Conservation (phyloP, 176 grass and related monocot genomes). For the Bolboschoenus planiculmis region DNA sequence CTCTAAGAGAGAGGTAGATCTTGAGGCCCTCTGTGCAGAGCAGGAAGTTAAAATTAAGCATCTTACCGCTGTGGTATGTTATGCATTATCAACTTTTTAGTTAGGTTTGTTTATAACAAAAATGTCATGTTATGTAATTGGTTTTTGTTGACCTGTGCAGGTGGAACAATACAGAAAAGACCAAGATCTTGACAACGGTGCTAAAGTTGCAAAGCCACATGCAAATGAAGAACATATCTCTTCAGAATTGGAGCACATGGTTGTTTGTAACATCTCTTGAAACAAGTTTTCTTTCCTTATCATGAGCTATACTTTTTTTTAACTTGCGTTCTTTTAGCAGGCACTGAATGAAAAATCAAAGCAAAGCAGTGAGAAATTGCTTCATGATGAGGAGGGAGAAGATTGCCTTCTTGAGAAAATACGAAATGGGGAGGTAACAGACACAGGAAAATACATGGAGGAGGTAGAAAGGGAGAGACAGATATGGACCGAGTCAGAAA, state of each 20-base stretch:
- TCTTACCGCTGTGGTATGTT: slow-evolving; percentile 52
- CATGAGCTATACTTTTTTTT: background rate
- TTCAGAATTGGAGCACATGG: slow-evolving; percentile 15
- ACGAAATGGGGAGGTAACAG: slow-evolving; percentile 44
- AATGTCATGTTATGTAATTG: background rate
- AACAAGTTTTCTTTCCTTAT: background rate
- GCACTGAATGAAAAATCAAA: background rate
- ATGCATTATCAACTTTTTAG: background rate
- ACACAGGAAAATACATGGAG: slow-evolving; percentile 24
- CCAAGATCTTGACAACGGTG: slow-evolving; percentile 15
- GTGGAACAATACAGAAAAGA: slow-evolving; percentile 47
- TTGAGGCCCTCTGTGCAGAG: slow-evolving; percentile 81
- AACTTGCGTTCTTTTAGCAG: background rate
- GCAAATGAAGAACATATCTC: background rate
- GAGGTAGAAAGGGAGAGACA: slow-evolving; percentile 73
- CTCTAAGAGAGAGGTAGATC: slow-evolving; percentile 60
- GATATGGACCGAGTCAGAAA: slow-evolving; percentile 91
- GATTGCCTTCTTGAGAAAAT: slow-evolving; percentile 72
- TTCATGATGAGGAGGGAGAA: slow-evolving; percentile 19
- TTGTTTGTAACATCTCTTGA: background rate
- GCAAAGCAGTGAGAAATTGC: background rate
- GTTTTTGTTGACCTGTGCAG: slow-evolving; percentile 31
- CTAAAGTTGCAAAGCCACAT: slow-evolving; percentile 14
- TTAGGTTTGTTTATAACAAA: background rate
- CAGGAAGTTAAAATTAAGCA: slow-evolving; percentile 70